These are phyloP conservation scores for Amanita jacksonii DNA, from an alignment of 768 basidiomycete species.

Conservation along the genomic window DNA sequence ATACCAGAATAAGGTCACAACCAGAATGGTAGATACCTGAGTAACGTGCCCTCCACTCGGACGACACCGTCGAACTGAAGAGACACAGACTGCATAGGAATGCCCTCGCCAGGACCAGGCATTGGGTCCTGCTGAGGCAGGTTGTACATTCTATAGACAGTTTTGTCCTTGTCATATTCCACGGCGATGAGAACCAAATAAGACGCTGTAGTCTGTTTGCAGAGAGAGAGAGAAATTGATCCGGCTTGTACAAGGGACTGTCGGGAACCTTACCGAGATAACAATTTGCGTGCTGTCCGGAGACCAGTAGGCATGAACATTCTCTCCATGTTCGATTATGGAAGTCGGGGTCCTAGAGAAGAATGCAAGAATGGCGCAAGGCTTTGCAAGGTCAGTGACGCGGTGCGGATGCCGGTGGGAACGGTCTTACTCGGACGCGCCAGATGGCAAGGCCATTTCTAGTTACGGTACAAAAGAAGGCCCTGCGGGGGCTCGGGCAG, in stretches of 20 bases:
- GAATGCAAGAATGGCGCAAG: conserved; percentile 60
- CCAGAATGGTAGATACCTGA: conserved; percentile 37
- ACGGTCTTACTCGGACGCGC: conserved; percentile 62
- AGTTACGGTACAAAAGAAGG: conserved; percentile 73
- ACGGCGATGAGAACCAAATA: conserved; percentile 70
- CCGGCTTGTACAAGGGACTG: no score
- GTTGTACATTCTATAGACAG: conserved; percentile 44
- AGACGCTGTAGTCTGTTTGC: conserved; percentile 71
- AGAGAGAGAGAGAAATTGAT: no score
- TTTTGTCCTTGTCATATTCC: conserved; percentile 38
- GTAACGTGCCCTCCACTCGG: conserved; percentile 61
- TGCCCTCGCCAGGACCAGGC: conserved; percentile 72
- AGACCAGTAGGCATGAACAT: conserved; percentile 68
- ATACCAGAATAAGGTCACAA: neutral
- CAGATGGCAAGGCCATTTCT: conserved; percentile 64
- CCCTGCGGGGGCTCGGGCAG: conserved; percentile 59
- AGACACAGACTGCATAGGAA: conserved; percentile 55
- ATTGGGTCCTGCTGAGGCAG: conserved; percentile 62
- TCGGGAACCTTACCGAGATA: conserved; percentile 70
- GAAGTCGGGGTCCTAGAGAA: conserved; percentile 72
- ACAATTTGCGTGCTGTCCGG: conserved; percentile 73
- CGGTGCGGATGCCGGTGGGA: conserved; percentile 2
- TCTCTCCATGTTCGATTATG: conserved; percentile 77
- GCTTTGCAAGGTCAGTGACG: conserved; percentile 31
- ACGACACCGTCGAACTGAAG: conserved; percentile 78